Conservation (phyloP, 805 yeast genomes). For the Grigorovia yakushimaensis region DNA sequence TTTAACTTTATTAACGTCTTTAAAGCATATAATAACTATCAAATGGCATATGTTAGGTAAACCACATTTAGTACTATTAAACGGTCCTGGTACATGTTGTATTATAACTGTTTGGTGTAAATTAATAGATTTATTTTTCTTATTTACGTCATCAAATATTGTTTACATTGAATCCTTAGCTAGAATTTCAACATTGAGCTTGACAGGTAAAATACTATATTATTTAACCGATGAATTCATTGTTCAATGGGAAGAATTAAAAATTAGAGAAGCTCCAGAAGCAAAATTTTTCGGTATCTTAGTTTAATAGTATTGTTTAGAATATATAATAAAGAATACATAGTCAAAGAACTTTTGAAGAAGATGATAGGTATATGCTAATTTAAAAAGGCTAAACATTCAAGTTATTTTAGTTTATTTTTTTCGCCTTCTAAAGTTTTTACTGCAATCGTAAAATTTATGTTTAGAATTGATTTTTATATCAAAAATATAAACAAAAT, state of each 20-base stretch:
- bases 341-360: too few relatives aligned
- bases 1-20: slow-evolving; percentile 23
- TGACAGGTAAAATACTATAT: slow-evolving; percentile 63
- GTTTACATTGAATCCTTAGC: slow-evolving; percentile 37
- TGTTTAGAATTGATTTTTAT: too few relatives aligned
- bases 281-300: slow-evolving; percentile 73
- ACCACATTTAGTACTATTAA: slow-evolving; percentile 28
- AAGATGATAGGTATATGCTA: too few relatives aligned
- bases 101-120: slow-evolving; percentile 24
- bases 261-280: slow-evolving; percentile 36
- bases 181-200: slow-evolving; percentile 41
- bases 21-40: slow-evolving; percentile 11
- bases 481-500: too few relatives aligned
- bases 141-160: slow-evolving; percentile 50
- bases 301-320: slow-evolving; percentile 34
- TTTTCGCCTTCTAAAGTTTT: too few relatives aligned
- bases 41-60: slow-evolving; percentile 12
- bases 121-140: slow-evolving; percentile 13
- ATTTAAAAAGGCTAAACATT: too few relatives aligned
- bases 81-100: slow-evolving; percentile 33
- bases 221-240: slow-evolving; percentile 69
- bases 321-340: too few relatives aligned
- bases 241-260: slow-evolving; percentile 80
- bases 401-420: too few relatives aligned
- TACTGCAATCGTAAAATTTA: too few relatives aligned